Base-by-base conservation (phyloP, 2,329 filamentous ascomycete genomes). In the Penicillium decumbens region DNA sequence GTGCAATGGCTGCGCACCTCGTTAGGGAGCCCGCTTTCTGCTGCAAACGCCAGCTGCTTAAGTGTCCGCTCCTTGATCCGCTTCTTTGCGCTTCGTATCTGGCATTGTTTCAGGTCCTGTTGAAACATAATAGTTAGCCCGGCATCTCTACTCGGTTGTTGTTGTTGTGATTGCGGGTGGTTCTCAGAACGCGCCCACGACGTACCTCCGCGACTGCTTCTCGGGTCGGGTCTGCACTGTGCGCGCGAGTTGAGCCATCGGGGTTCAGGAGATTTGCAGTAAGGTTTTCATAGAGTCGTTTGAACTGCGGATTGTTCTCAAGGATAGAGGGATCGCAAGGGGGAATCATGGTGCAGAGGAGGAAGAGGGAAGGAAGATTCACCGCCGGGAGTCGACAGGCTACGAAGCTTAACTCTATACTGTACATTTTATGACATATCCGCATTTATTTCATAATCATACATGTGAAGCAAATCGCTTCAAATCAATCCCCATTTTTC, bases 281-380 rank as follows among this genome's bases (percentile, higher is more conserved):
- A 2, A 75, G 41, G 33, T 71, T 63, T 38, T 70, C 65, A 53
- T 75, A 71, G 7, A 75, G 56, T 38, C 61, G 65, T 51, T 73
- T 71, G 43, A 75, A 75, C 43, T 69, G 64, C 6, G 72, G 70
- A 45, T 75, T 74, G 6, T 63, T 61, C 25, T 67, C 63, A 20
- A 75, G 63, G 44, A 72, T 66, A 23, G 61, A 57, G 4, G 66
- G 66, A 35, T 73, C 67, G 39, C 70, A 70, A 40, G 71, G 69
- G 32, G 72, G 72, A 8, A 75, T 68, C 73, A 75, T 75, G 42
- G 45, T 61, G 56, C 48, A 47, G 48, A 47, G 49, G 29, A 41
- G 43, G 39, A 51, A 49, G 50, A 37, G 20, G 4, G 20, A 18
- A 18, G 29, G 37, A 53, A 49, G 45, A 58, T 37, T 54, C 53